Evolutionary conservation across 2,329 filamentous ascomycete species (phyloP).

Genomic region (Fonsecaea monophora): DNA sequence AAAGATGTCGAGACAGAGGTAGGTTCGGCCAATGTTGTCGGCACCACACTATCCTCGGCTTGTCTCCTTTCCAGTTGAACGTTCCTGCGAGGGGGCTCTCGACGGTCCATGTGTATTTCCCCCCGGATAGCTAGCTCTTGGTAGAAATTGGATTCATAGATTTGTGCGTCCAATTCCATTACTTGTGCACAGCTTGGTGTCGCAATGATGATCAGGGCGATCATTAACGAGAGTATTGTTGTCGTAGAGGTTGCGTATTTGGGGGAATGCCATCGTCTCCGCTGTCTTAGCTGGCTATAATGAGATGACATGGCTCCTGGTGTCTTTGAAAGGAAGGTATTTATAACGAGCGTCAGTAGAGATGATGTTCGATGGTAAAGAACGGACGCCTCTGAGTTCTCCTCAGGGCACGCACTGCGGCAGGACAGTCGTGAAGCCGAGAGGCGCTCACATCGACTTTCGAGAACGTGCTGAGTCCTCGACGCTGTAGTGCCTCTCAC

Average conservation of each 20-base stretch:
- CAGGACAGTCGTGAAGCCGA: neutral
- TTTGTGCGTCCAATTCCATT: conserved; percentile 22
- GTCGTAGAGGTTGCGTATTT: neutral
- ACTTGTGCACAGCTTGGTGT: conserved; percentile 19
- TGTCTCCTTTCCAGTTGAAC: conserved; percentile 26
- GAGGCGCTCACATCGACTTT: conserved; percentile 9
- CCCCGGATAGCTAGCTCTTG: conserved; percentile 28
- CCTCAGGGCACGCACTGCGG: conserved; percentile 8
- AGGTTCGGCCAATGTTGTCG: conserved; percentile 19
- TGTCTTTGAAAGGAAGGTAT: neutral
- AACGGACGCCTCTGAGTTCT: conserved; percentile 16
- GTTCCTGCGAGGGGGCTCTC: conserved; percentile 21
- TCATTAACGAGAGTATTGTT: conserved; percentile 29
- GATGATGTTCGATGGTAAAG: conserved; percentile 5
- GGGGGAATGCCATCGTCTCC: conserved; percentile 16
- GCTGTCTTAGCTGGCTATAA: conserved; percentile 41
- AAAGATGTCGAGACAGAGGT: conserved; percentile 23
- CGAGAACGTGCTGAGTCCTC: neutral
- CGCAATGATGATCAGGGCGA: conserved; percentile 30
- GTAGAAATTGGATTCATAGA: conserved; percentile 28
- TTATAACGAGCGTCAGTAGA: neutral
- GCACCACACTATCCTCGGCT: conserved; percentile 22
- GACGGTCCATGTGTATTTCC: conserved; percentile 38
- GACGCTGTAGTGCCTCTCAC: neutral
- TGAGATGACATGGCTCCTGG: conserved; percentile 8